phyloP scores from a whole-genome alignment of 106 monocot genomes.

The Cymbidium sinense region DNA sequence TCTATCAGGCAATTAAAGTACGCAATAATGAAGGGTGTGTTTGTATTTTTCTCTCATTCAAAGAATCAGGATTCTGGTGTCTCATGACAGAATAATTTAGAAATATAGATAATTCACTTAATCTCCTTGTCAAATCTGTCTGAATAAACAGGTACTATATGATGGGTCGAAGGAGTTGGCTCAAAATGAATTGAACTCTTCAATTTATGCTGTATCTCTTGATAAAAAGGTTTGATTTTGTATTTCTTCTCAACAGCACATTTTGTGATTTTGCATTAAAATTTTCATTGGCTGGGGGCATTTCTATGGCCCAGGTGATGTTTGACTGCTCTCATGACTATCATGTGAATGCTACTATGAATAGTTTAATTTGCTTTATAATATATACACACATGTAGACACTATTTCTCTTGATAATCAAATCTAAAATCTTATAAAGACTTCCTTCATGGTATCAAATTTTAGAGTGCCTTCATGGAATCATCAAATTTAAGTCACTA shows the following conservation, averaged over 20 bases:
- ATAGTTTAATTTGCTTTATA: neutral
- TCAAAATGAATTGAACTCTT: slow-evolving; percentile 54
- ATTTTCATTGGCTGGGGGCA: neutral
- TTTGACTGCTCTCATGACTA: neutral
- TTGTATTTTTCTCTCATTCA: slow-evolving; percentile 52
- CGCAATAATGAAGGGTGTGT: slow-evolving; percentile 80
- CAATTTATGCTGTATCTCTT: slow-evolving; percentile 69
- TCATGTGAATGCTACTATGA: neutral
- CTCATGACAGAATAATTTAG: neutral
- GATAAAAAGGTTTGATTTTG: slow-evolving; percentile 70
- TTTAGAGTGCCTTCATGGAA: neutral
- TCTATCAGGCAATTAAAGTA: slow-evolving; percentile 99
- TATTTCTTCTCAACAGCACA: neutral
- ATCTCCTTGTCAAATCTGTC: slow-evolving; percentile 9
- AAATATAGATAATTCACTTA: neutral
- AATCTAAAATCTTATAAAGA: no score
- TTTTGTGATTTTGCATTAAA: slow-evolving; percentile 8
- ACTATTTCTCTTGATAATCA: no score
- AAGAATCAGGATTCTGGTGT: slow-evolving; percentile 8
- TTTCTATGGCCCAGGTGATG: neutral
- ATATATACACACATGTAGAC: no score
- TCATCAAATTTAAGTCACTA: neutral
- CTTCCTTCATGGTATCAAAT: neutral
- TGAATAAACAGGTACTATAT: slow-evolving; percentile 62
- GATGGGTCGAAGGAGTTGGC: slow-evolving; percentile 89